Evolutionary conservation across 2,329 filamentous ascomycete genomes (phyloP), one percentile per base, ranked within the genome.

Genomic region (Penicillium rolfsii): DNA sequence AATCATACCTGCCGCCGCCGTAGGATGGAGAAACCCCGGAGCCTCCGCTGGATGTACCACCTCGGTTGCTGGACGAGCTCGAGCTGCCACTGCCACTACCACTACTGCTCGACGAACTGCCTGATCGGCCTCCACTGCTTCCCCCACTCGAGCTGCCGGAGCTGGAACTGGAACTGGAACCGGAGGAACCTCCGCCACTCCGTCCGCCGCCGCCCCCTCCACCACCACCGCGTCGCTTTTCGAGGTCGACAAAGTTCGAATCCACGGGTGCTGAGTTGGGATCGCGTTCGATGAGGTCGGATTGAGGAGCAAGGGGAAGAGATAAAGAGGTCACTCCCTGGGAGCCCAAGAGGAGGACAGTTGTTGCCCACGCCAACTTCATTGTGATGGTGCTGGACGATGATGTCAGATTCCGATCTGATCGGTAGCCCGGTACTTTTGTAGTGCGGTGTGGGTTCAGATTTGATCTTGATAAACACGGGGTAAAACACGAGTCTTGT

Each of bases 221-320:
- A 5, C 81, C 78, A 5, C 81, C 78, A 26, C 82, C 82, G 68
- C 80, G 82, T 58, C 83, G 78, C 67, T 84, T 84, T 58, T 79
- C 76, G 30, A 83, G 66, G 30, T 73, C 71, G 5, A 65, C 45
- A 5, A 63, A 46, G 36, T 72, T 64, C 9, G 57, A 53, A 5
- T 60, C 52, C 2, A 64, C 56, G 24, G 53, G 35, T n/a, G 43
- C 19, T 3, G 56, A 55, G 62, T 71, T 61, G 45, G 56, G 54
- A 64, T 71, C 63, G 43, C 63, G 64, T 30, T 62, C 48, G 12
- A 68, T 58, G 11, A 75, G 58, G 50, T 72, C 72, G 7, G 53
- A 50, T 33, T 58, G 64, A 22, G 72, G 12, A 8, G 50, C 28
- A 16, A 48, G 41, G 8, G 50, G 66, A 16, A 76, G 64, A 5